Evolutionary conservation across 148 eudicot species (phyloP).

Genomic region (Beta vulgaris): DNA sequence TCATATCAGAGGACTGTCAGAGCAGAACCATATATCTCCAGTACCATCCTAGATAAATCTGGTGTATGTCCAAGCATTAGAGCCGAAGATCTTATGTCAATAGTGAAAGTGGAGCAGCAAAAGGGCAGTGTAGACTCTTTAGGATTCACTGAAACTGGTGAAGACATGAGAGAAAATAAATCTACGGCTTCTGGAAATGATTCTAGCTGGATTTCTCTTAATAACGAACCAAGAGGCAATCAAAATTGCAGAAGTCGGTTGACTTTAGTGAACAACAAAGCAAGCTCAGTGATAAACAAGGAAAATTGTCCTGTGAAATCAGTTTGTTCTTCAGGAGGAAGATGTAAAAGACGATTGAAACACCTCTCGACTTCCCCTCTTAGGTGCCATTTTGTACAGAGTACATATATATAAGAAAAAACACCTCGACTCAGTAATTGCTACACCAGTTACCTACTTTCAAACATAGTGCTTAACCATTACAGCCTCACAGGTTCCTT

Average conservation of each 20-base stretch:
- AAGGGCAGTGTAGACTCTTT: background rate
- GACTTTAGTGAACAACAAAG: slow-evolving; percentile 35
- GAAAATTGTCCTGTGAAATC: slow-evolving; percentile 16
- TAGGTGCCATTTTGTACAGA: no score
- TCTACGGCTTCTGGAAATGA: slow-evolving; percentile 15
- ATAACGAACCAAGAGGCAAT: slow-evolving; percentile 21
- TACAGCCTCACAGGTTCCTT: no score
- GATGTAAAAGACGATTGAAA: no score
- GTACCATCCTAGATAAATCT: background rate
- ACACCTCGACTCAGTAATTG: no score
- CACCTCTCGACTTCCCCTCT: no score
- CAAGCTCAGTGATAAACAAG: slow-evolving; percentile 22
- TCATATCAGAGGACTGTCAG: slow-evolving; percentile 2
- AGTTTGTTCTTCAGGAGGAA: slow-evolving; percentile 17
- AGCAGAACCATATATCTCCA: background rate
- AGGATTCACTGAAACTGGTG: slow-evolving; percentile 1
- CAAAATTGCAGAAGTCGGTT: slow-evolving; percentile 28
- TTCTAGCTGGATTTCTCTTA: slow-evolving; percentile 31
- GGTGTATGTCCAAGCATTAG: background rate
- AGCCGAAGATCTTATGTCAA: slow-evolving; percentile 1
- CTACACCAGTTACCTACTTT: no score
- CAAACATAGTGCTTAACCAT: no score
- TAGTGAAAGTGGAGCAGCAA: slow-evolving; percentile 7
- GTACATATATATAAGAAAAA: no score
- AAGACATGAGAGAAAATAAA: slow-evolving; percentile 3